Evolutionary conservation across 2,329 filamentous ascomycete species (phyloP).

Genomic region (Sclerotinia subarctica): DNA sequence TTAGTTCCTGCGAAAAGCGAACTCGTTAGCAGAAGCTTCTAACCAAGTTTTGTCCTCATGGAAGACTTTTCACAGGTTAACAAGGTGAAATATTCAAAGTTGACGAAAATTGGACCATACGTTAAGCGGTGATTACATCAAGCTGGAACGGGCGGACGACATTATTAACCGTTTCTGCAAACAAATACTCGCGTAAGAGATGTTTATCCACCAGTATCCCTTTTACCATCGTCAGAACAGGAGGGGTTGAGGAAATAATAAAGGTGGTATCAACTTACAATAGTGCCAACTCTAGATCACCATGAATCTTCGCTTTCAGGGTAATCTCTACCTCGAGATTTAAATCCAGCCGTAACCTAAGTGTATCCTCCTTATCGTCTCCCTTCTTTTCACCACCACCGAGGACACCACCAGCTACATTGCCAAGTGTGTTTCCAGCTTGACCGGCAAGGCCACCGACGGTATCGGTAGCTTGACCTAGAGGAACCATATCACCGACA

Average conservation of each 20-base stretch:
- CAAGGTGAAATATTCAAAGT: background rate
- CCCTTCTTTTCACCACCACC: constrained; percentile 24
- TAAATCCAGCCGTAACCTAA: constrained; percentile 68
- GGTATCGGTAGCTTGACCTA: constrained; percentile 15
- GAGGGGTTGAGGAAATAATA: constrained; percentile 1
- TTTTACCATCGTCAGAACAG: constrained; percentile 21
- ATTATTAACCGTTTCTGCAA: constrained; percentile 18
- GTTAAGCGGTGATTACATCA: constrained; percentile 9
- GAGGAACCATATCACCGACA: constrained; percentile 18
- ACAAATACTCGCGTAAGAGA: constrained; percentile 17
- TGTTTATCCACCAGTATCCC: constrained; percentile 16
- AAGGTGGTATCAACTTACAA: constrained; percentile 29
- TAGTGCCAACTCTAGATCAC: constrained; percentile 67
- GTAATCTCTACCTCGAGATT: constrained; percentile 79
- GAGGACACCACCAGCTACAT: constrained; percentile 5
- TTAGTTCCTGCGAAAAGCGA: constrained; percentile 17
- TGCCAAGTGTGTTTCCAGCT: constrained; percentile 18
- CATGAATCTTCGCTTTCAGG: constrained; percentile 75
- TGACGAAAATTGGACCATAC: constrained; percentile 12
- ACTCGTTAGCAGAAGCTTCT: constrained; percentile 8
- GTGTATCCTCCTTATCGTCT: constrained; percentile 46
- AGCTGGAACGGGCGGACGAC: constrained; percentile 4
- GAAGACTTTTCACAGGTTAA: constrained; percentile 4
- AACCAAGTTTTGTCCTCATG: background rate
- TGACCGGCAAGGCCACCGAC: constrained; percentile 14